Evolutionary conservation across 2,329 filamentous ascomycete species (phyloP), one percentile per base, ranked within the genome.

Genomic region (Aureobasidium sp.): DNA sequence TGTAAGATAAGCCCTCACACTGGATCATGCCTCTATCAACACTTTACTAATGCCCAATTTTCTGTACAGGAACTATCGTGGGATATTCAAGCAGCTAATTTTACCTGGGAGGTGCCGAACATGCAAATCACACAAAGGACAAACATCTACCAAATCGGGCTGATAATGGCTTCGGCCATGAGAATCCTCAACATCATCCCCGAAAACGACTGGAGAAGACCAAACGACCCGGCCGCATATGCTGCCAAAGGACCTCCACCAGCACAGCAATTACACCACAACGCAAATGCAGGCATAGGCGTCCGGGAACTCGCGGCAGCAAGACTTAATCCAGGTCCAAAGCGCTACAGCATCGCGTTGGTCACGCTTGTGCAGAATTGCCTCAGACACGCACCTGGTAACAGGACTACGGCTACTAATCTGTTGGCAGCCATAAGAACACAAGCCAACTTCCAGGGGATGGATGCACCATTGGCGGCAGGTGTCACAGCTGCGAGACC

Each of bases 91-190:
- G n/a, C 32, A 6, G 32, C n/a, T 6, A 35, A 35, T 14, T 11
- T 14, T 35, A 16, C 19, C 8, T 48, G 44, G 44, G 44, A 50
- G 14, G 35, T 21, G 8, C 19, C 32, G 12, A 19, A n/a, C 6
- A 37, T 40, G 12, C 8, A 3, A 3, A 24, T 50, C 3, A 3
- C 25, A 11, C 11, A 12, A 7, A 39, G 7, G 16, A 35, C 49
- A 12, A 53, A 53, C 22, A 29, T 53, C 14, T 53, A 39, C 11
- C 38, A 44, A 14, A 21, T 29, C 3, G 49, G 49, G 5, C 27
- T 53, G 6, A 34, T 53, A 11, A 53, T 53, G 49, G 47, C 47
- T 0, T 30, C 14, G 4, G 47, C 47, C 3, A 50, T 50, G 16
- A 32, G 47, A 25, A 22, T 40, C 6, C 5, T 22, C 2, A 12